A percentile compares a stretch with the other conserved stretches of the same genome.
phyloP scores from a whole-genome alignment of 2,329 filamentous ascomycete species.

The Penicillium corylophilum region DNA sequence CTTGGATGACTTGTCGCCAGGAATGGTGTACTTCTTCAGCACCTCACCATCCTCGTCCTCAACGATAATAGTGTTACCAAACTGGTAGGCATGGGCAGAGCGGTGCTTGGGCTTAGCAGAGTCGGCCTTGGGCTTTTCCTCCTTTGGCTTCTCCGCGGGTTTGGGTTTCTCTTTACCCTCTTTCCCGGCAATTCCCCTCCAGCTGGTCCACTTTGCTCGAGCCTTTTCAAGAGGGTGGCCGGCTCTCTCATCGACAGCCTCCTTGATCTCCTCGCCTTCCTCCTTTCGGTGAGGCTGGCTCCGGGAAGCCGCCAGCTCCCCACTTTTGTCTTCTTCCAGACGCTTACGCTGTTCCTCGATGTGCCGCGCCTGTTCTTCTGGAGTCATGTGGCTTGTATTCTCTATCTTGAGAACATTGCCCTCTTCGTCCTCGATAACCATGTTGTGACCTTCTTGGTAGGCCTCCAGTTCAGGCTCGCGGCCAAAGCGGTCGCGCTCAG shows the following conservation, averaged over 20 bases:
- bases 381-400: conserved; percentile 46
- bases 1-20: conserved; percentile 34
- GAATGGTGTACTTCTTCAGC: conserved; percentile 67
- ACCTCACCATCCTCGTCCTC: conserved; percentile 69
- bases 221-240: conserved; percentile 39
- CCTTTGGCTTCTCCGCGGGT: conserved; percentile 26
- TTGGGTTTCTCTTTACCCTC: conserved; percentile 14
- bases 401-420: conserved; percentile 78
- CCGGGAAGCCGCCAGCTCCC: conserved; percentile 49
- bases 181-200: conserved; percentile 43
- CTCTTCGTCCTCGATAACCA: conserved; percentile 80
- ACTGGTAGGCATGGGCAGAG: conserved; percentile 65
- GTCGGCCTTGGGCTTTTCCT: conserved; percentile 21
- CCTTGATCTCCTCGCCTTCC: conserved; percentile 44
- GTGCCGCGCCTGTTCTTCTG: conserved; percentile 62
- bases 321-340: conserved; percentile 54
- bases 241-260: conserved; percentile 37
- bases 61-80: conserved; percentile 69
- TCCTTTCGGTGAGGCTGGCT: conserved; percentile 44
- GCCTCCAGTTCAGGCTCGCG: conserved; percentile 58
- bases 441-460: conserved; percentile 75
- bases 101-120: conserved; percentile 37
- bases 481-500: conserved; percentile 33
- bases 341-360: conserved; percentile 52
- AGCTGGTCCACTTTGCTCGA: conserved; percentile 49